Evolutionary conservation across 1,139 yeast genomes (phyloP).

Genomic region (Meyerozyma smithsonii): DNA sequence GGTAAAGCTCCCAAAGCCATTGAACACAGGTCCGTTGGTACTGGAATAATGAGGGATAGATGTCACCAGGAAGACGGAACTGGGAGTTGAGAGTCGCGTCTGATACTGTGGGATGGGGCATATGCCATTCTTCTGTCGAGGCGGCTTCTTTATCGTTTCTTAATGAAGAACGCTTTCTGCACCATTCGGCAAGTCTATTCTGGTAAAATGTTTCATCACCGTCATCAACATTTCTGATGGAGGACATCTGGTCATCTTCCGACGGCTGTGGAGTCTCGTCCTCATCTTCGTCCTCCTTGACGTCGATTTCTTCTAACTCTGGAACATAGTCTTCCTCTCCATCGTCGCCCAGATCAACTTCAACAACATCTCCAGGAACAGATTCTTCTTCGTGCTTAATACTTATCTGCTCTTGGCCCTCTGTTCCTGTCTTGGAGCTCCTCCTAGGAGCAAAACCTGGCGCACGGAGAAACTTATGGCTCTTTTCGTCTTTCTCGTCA

Average conservation of each 20-base stretch:
- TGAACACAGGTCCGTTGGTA: slow-evolving; percentile 92
- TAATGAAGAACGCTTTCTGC: slow-evolving; percentile 35
- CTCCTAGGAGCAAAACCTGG: slow-evolving; percentile 30
- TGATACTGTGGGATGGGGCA: slow-evolving; percentile 71
- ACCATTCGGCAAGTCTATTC: slow-evolving; percentile 58
- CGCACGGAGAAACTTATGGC: slow-evolving; percentile 31
- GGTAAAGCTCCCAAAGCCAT: slow-evolving; percentile 75
- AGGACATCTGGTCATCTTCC: slow-evolving; percentile 5
- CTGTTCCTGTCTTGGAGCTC: not conserved
- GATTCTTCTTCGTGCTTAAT: slow-evolving; percentile 2
- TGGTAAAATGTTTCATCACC: slow-evolving; percentile 69
- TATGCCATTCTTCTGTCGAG: slow-evolving; percentile 52
- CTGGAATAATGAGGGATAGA: slow-evolving; percentile 79
- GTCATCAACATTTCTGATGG: slow-evolving; percentile 55
- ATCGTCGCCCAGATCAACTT: not conserved
- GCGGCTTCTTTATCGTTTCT: slow-evolving; percentile 12
- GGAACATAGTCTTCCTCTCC: not conserved
- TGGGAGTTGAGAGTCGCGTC: slow-evolving; percentile 71
- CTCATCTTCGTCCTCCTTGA: not conserved
- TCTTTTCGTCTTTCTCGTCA: slow-evolving; percentile 14
- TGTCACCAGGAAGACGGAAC: slow-evolving; percentile 84
- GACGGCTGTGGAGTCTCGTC: too few species aligned
- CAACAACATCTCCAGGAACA: slow-evolving; percentile 1
- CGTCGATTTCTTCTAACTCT: not conserved
- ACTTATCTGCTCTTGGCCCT: not conserved